A percentile compares a stretch with the other conserved stretches of the same genome.
Conservation (phyloP, 331 rosid species). For the Prunus yedoensis region DNA sequence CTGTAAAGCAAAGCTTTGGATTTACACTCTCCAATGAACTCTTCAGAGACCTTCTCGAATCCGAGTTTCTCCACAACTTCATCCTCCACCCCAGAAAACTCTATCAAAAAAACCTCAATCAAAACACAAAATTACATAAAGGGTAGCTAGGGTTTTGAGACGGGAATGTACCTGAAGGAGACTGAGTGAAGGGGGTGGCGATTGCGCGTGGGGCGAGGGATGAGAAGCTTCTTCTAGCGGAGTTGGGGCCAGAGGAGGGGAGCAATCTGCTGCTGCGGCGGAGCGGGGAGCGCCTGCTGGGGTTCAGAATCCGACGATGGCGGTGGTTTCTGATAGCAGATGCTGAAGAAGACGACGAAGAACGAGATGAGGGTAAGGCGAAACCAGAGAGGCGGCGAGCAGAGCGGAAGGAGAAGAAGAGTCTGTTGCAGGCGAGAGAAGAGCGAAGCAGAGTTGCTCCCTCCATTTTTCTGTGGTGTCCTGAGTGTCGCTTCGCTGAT, state of each 20-base stretch:
- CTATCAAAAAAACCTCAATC: constrained; percentile 27
- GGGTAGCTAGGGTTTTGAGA: background rate
- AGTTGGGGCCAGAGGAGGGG: constrained; percentile 23
- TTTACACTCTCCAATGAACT: constrained; percentile 83
- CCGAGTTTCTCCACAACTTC: constrained; percentile 69
- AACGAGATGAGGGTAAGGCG: background rate
- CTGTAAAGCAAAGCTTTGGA: constrained; percentile 78
- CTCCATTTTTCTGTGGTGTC: constrained; percentile 40
- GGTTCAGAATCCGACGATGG: constrained; percentile 14
- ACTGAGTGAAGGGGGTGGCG: constrained; percentile 46
- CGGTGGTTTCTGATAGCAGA: constrained; percentile 18
- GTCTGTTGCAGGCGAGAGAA: constrained; percentile 37
- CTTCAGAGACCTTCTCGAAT: constrained; percentile 76
- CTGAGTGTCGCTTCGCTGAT: background rate
- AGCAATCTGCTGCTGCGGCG: constrained; percentile 46
- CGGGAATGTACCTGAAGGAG: constrained; percentile 41
- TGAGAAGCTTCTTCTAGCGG: constrained; percentile 49
- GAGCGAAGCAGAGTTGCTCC: constrained; percentile 58
- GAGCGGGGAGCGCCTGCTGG: constrained; percentile 30
- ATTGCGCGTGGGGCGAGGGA: constrained; percentile 62
- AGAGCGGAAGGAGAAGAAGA: constrained; percentile 49
- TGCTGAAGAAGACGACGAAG: constrained; percentile 11
- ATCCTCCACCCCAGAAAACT: constrained; percentile 48
- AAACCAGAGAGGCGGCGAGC: constrained; percentile 12
- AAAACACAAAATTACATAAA: background rate